Base-by-base conservation (phyloP, 1,139 yeast genomes). In the Lizanozyma gosingica region DNA sequence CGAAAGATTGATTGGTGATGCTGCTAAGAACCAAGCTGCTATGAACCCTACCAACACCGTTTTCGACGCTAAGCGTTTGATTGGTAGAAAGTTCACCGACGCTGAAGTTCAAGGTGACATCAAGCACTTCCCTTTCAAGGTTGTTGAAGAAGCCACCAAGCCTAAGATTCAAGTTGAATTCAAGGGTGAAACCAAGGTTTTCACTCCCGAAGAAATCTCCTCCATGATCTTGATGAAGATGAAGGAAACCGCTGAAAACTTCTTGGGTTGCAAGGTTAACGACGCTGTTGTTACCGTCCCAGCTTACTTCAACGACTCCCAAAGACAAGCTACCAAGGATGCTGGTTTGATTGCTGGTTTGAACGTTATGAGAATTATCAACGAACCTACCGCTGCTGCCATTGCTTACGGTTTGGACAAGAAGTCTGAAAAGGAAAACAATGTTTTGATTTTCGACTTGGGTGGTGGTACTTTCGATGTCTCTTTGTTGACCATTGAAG, bases 391-490 rank as follows among this genome's bases (percentile, higher is more conserved):
- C 44, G 80, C 80, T 35, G 80, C 80, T 47, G 80, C 80, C 48
- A 74, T 75, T 59, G 80, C 80, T 43, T 75, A 75, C 58, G 80
- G 80, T 59, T 68, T 75, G 54, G 82, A 79, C 65, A 83, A 84
- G 69, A 83, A 84, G 69, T 80, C 81, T 50, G 73, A 74, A 54
- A 78, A 54, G 33, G 92, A 83, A 71, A 86, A 86, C 73, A 83
- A 86, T 61, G 94, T 88, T 44, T 77, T 88, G 60, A 87, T 88
- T 57, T 88, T 87, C 68, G 97, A 88, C 68, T 76, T 88, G 60
- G 97, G 97, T 79, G 97, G 97, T 74, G 97, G 97, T 77, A 88
- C 97, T 58, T 88, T 88, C 67, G 97, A 88, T 84, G 97, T 88
- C 43, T 88, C 97, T 35, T 75, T 88, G 53, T 76, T 88, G 55